These are phyloP conservation scores for Gossypium davidsonii DNA, from an alignment of 441 rosid genomes.

Conservation along the genomic window DNA sequence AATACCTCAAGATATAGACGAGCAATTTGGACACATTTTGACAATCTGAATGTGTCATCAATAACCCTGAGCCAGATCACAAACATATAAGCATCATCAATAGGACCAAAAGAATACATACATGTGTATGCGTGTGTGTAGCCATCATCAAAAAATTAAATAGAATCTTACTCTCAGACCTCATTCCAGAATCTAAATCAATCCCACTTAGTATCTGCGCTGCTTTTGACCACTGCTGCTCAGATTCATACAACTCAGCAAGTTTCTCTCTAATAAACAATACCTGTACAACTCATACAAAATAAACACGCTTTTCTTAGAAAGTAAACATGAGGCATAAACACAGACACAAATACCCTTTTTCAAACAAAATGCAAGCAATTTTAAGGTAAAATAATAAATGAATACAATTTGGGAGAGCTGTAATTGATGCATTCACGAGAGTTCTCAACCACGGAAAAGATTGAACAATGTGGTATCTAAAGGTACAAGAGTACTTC, in stretches of 20 bases:
- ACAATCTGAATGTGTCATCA: slow-evolving; percentile 78
- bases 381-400: neutral
- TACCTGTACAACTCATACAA: slow-evolving; percentile 41
- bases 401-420: neutral
- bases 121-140: neutral
- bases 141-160: slow-evolving; percentile 2
- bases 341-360: too few species aligned
- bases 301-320: neutral
- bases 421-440: neutral
- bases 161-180: slow-evolving; percentile 42
- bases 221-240: slow-evolving; percentile 95
- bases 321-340: neutral
- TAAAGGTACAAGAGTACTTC: neutral
- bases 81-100: slow-evolving; percentile 11
- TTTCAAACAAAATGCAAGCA: neutral
- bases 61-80: slow-evolving; percentile 50
- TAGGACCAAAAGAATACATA: neutral
- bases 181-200: slow-evolving; percentile 94
- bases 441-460: neutral
- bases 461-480: neutral
- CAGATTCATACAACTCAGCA: slow-evolving; percentile 86
- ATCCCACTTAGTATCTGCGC: slow-evolving; percentile 99
- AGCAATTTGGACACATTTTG: slow-evolving; percentile 97
- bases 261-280: slow-evolving; percentile 91
- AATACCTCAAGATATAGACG: slow-evolving; percentile 93